These are phyloP conservation scores for Yamadazyma membranifaciens DNA, from an alignment of 1,139 yeast genomes.

Conservation along the genomic window DNA sequence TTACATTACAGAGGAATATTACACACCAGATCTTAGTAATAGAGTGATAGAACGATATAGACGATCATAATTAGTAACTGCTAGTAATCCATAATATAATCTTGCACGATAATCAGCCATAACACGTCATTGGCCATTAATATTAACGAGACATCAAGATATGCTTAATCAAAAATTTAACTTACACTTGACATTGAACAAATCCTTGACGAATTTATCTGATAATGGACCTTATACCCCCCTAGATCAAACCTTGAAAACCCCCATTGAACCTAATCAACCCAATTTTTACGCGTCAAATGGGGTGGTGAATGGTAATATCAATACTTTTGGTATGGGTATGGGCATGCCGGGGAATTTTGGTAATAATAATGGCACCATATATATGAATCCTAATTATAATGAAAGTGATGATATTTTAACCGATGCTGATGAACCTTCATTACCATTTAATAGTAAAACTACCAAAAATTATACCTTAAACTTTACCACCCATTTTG, in stretches of 20 bases:
- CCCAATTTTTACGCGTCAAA: constrained; percentile 10
- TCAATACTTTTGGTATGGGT: background rate
- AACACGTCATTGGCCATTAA: no score
- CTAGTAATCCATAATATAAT: no score
- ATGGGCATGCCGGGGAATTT: background rate
- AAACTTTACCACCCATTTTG: constrained; percentile 36
- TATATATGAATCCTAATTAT: constrained; percentile 32
- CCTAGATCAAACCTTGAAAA: constrained; percentile 42
- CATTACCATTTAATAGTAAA: constrained; percentile 13
- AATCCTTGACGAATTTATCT: constrained; percentile 23
- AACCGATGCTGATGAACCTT: constrained; percentile 39
- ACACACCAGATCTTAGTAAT: no score
- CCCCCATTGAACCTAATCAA: constrained; percentile 38
- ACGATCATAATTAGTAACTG: no score
- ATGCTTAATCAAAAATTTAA: constrained; percentile 23
- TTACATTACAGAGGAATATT: no score
- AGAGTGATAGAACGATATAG: no score
- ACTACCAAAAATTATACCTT: constrained; percentile 33
- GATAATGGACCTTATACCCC: constrained; percentile 43
- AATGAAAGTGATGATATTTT: constrained; percentile 46
- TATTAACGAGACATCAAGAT: no score
- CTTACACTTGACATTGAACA: constrained; percentile 28
- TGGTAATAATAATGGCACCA: constrained; percentile 8
- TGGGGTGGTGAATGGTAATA: background rate
- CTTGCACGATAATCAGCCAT: no score